These are phyloP conservation scores for Umbellularia californica DNA, from an alignment of 164 flowering plant genomes.

Conservation along the genomic window DNA sequence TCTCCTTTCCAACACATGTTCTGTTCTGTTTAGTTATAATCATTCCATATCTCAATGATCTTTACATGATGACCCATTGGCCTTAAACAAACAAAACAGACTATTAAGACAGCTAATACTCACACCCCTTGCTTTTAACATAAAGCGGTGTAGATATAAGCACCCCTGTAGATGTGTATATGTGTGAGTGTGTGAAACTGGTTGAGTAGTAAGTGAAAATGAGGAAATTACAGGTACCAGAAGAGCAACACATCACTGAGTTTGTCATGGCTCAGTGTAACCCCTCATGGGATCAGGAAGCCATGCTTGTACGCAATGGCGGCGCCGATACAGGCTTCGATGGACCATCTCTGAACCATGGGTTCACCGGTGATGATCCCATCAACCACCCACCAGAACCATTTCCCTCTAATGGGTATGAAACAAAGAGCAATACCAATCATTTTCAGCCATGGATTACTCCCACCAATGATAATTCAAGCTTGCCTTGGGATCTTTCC, in stretches of 20 bases:
- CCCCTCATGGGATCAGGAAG: conserved; percentile 36
- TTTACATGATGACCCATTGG: background rate
- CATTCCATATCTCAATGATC: background rate
- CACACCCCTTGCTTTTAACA: background rate
- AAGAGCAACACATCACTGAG: conserved; percentile 52
- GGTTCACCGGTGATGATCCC: conserved; percentile 1
- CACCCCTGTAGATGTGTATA: background rate
- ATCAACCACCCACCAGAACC: conserved; percentile 10
- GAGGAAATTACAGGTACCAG: conserved; percentile 36
- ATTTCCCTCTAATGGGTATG: conserved; percentile 7
- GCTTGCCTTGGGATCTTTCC: conserved; percentile 32
- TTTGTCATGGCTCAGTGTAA: conserved; percentile 44
- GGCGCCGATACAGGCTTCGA: background rate
- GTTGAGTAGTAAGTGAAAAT: background rate
- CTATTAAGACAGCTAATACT: background rate
- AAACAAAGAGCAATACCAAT: conserved; percentile 11
- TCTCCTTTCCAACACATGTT: background rate
- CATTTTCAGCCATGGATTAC: conserved; percentile 23
- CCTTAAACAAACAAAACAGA: background rate
- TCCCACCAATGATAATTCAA: conserved; percentile 20
- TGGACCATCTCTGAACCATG: conserved; percentile 2
- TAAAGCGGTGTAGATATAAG: background rate
- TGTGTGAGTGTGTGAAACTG: too few relatives aligned
- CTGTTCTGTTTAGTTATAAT: background rate
- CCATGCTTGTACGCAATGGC: conserved; percentile 18